These are phyloP conservation scores for Citrus inodora DNA, from an alignment of 345 rosid genomes.

Conservation along the genomic window DNA sequence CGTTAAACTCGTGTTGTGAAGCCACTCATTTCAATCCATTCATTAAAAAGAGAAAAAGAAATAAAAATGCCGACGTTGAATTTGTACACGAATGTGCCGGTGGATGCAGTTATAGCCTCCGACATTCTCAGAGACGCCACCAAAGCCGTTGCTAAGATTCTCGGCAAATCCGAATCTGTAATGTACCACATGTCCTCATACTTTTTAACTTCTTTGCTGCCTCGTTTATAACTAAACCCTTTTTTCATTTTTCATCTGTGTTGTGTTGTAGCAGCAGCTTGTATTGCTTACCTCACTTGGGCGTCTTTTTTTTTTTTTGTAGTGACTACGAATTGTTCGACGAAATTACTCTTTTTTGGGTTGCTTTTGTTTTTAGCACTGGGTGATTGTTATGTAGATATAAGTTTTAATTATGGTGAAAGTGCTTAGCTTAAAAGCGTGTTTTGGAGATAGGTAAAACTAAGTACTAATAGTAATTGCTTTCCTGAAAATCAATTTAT, in stretches of 20 bases:
- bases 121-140: slow-evolving; percentile 95
- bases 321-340: slow-evolving; percentile 8
- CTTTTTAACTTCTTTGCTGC: neutral
- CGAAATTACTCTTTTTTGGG: neutral
- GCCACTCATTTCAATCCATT: neutral
- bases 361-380: too few species aligned
- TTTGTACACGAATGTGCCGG: slow-evolving; percentile 77
- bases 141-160: slow-evolving; percentile 74
- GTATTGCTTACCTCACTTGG: neutral
- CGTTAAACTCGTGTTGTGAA: neutral
- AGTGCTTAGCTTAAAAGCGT: too few species aligned
- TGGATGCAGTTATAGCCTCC: slow-evolving; percentile 75
- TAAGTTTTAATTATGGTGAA: too few species aligned
- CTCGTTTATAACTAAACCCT: neutral
- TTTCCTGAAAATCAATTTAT: neutral
- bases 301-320: neutral
- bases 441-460: too few species aligned
- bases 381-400: too few species aligned
- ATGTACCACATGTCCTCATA: slow-evolving; percentile 26
- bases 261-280: neutral
- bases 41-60: neutral
- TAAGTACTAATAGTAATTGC: neutral
- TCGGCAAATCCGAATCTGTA: slow-evolving; percentile 95
- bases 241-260: neutral
- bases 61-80: slow-evolving; percentile 77